Conservation (phyloP, 179 eudicot genomes). For the Actinidia polygama region DNA sequence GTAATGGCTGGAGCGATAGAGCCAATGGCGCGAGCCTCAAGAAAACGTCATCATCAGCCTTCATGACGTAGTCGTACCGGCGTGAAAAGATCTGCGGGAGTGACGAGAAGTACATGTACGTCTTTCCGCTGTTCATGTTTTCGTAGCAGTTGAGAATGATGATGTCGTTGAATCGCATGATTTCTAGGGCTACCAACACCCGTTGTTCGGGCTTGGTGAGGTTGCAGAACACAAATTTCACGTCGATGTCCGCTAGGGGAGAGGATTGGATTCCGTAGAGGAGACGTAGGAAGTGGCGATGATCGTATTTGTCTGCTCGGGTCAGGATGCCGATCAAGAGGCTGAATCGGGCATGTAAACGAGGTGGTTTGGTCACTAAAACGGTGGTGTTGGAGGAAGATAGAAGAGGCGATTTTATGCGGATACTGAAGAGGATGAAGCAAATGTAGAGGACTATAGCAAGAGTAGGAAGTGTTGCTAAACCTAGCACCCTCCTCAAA, state of each 20-base stretch:
- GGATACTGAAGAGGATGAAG: slow-evolving; percentile 25
- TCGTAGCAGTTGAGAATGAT: slow-evolving; percentile 57
- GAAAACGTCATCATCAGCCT: slow-evolving; percentile 57
- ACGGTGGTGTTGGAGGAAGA: slow-evolving; percentile 19
- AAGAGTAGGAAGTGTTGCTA: slow-evolving; percentile 17
- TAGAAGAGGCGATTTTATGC: slow-evolving; percentile 16
- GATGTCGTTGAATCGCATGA: slow-evolving; percentile 54
- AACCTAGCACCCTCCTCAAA: slow-evolving; percentile 16
- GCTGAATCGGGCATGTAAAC: slow-evolving; percentile 21
- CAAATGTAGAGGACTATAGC: slow-evolving; percentile 25
- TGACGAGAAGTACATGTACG: slow-evolving; percentile 54
- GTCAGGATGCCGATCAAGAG: slow-evolving; percentile 56
- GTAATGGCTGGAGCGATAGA: slow-evolving; percentile 39
- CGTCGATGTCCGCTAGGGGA: slow-evolving; percentile 36
- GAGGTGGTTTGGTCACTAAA: background rate
- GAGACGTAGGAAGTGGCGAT: slow-evolving; percentile 61
- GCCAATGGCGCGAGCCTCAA: slow-evolving; percentile 41
- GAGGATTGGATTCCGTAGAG: slow-evolving; percentile 50
- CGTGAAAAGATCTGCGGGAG: slow-evolving; percentile 45
- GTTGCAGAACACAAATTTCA: slow-evolving; percentile 62
- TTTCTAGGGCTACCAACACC: slow-evolving; percentile 48
- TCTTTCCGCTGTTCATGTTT: slow-evolving; percentile 70
- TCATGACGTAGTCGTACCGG: slow-evolving; percentile 58
- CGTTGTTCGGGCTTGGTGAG: slow-evolving; percentile 55
- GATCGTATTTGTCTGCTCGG: slow-evolving; percentile 49